Evolutionary conservation across 2,329 filamentous ascomycete species (phyloP), one percentile per base, ranked within the genome.

Genomic region (Ophiostoma sp.): DNA sequence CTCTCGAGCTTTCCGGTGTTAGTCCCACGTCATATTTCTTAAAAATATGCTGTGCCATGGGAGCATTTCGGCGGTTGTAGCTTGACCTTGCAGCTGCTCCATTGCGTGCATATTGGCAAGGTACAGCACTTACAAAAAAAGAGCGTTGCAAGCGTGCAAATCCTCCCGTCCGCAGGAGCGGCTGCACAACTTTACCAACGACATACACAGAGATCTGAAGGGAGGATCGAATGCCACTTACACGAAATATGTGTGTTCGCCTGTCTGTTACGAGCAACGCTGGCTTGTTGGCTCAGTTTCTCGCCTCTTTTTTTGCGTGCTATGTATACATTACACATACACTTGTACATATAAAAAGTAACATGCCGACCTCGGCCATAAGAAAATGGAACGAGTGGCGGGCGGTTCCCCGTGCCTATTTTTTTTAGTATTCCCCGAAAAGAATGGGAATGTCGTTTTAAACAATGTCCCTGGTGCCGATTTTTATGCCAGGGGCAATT

Each of bases 121-220:
- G 22, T 52, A 52, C 12, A n/a, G 12, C 50, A 28, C 17, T 22
- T 36, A 28, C 33, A 59, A 63, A 31, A 61, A 64, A 28, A 45
- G 59, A 66, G 22, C n/a, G 61, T 66, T 66, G 36, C 61, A 66
- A 36, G 36, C 61, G 61, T 66, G 22, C 36, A 28, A 45, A 66
- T 45, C 61, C 36, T 66, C 36, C 61, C 61, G 61, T 22, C 61
- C n/a, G 36, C 36, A 11, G 36, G 36, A 28, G 61, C 61, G 36
- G 22, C 61, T 66, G 19, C 61, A 66, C 12, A 28, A 45, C 17
- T 2, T 19, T n/a, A 45, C n/a, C n/a, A 22, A 7, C 12, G 12
- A 42, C 12, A 36, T 22, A 39, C 19, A 25, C 11, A 9, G 25
- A 55, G n/a, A 42, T 42, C 33, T 64, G 8, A 59, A 33, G 59